Percentiles rank a stretch among this genome's conserved stretches.
Conservation (phyloP, 1,284 basidiomycete species). For the Hypsizygus ulmarius region DNA sequence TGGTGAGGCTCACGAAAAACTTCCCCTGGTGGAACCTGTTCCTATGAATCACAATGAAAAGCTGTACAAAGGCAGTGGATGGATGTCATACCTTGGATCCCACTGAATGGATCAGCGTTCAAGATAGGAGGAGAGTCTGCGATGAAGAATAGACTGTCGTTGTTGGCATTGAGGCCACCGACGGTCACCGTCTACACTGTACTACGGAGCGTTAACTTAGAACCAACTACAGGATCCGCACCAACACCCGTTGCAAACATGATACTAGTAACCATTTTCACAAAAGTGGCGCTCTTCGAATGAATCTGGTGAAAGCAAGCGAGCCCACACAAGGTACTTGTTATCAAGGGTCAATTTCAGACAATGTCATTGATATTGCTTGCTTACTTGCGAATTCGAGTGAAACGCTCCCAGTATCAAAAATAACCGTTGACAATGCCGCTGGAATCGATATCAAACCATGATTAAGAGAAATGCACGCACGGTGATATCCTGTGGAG, state of each 20-base stretch:
- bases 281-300: slow-evolving; percentile 48
- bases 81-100: slow-evolving; percentile 43
- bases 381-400: slow-evolving; percentile 49
- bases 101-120: slow-evolving; percentile 51
- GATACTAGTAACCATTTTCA: slow-evolving; percentile 38
- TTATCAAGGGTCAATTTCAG: not conserved
- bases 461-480: slow-evolving; percentile 8
- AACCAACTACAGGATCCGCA: slow-evolving; percentile 50
- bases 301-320: slow-evolving; percentile 43
- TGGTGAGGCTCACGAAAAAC: slow-evolving; percentile 46
- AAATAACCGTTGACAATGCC: slow-evolving; percentile 39
- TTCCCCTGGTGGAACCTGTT: slow-evolving; percentile 47
- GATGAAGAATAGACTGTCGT: slow-evolving; percentile 45
- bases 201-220: slow-evolving; percentile 39
- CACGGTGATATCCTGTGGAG: slow-evolving; percentile 43
- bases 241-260: slow-evolving; percentile 55
- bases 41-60: slow-evolving; percentile 29
- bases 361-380: slow-evolving; percentile 6
- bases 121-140: slow-evolving; percentile 50
- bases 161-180: slow-evolving; percentile 38
- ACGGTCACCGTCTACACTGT: slow-evolving; percentile 46
- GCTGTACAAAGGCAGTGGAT: slow-evolving; percentile 2
- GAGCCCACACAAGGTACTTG: slow-evolving; percentile 44
- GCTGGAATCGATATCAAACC: slow-evolving; percentile 1
- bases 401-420: slow-evolving; percentile 50